Evolutionary conservation across 169 alveolate genomes (phyloP).

Genomic region (Perkinsus marinus): DNA sequence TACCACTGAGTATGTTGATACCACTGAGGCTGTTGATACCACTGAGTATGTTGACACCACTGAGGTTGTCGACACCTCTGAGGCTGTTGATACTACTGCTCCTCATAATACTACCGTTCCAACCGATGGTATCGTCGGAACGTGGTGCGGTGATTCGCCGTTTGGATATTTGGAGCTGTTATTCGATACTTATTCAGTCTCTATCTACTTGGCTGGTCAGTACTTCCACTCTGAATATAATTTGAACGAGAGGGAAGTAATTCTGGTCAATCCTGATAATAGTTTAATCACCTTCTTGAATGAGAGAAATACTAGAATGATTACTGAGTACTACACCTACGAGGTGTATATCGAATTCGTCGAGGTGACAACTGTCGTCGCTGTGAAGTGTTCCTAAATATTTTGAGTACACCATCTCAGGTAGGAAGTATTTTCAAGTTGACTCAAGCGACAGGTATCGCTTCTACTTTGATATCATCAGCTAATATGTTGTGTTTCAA

Average conservation of each 20-base stretch:
- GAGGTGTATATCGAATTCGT: neutral
- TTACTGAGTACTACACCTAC: neutral
- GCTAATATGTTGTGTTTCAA: neutral
- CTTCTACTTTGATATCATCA: neutral
- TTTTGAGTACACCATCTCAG: neutral
- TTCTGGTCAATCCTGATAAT: neutral
- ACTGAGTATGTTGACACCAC: neutral
- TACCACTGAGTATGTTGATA: neutral
- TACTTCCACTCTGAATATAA: neutral
- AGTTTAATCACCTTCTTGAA: neutral
- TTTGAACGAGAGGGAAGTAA: neutral
- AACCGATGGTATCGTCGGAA: neutral
- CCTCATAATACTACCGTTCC: neutral
- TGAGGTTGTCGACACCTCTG: neutral
- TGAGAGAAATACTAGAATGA: neutral
- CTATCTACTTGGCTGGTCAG: neutral
- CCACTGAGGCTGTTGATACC: neutral
- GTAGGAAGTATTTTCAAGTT: neutral
- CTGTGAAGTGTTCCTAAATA: neutral
- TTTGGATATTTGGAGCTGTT: neutral
- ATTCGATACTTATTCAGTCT: neutral
- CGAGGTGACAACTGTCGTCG: neutral
- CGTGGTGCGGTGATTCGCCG: neutral
- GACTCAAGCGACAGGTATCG: neutral
- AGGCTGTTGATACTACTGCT: neutral